Evolutionary conservation across 2,329 filamentous ascomycete species (phyloP), one percentile per base, ranked within the genome.

Genomic region (Pseudogymnoascus sp.): DNA sequence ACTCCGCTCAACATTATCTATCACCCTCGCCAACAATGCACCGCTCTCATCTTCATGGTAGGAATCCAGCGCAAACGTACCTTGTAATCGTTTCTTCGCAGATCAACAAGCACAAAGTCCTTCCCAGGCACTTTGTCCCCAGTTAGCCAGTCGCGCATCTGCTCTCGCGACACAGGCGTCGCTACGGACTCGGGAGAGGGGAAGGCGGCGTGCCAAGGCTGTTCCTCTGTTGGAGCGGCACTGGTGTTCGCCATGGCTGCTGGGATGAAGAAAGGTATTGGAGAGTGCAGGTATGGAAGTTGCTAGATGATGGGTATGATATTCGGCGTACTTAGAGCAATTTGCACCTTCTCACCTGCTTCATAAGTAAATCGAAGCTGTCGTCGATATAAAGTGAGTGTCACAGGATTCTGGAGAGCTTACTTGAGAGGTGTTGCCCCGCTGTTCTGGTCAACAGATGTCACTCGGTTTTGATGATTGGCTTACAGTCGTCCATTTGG

Each of bases 11-110:
- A 8, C 13, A 41, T 37, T 26, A 39, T 60, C n/a, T 26, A 39
- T 60, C n/a, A 55, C 12, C 59, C 13, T 5, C 34, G 7, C 15
- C 2, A 41, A 30, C 18, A n/a, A 21, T 23, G 45, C 58, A 60
- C 33, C 59, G n/a, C 52, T 37, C 19, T 23, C 30, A 41, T 45
- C 34, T 60, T 21, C 56, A 45, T 55, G 61, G 61, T 21, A 21
- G 3, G 30, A 5, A 37, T n/a, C 19, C 12, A 26, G 30, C 18
- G 34, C 12, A 15, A 15, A 48, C 64, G 8, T 66, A 71, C 70
- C 65, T 70, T 68, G 55, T 68, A 63, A 58, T 74, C 72, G 12
- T 65, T 69, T 19, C 72, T 65, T 18, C 72, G 65, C 45, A 74
- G 61, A 45, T 74, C 71, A 8, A 74, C 67, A 1, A 71, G 59